Base-by-base conservation (phyloP, 108 stramenopile species). In the Epipyxis sp. region DNA sequence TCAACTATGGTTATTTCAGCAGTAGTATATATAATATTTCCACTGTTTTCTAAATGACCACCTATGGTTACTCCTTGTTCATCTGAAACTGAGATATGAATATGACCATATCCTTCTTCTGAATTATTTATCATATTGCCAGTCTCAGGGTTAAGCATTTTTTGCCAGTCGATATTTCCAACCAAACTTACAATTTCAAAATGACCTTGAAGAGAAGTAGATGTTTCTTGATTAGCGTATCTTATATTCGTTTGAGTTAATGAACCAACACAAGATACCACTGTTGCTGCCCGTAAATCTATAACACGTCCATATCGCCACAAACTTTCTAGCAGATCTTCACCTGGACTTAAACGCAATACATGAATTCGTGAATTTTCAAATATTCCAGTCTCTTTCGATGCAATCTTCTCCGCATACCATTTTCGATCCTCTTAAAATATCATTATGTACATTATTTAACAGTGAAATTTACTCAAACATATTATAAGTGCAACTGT, bases 121-220 rank as follows among this genome's bases (percentile, higher is more conserved):
- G 46, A 50, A 67, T 67, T 13, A 20, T 67, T 43, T n/a, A n/a
- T n/a, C 20, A 57, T 57, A 57, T 57, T 57, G 54, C 16, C 16
- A 16, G 54, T 25, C 25, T 16, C 54, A 16, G 3, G 3, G 25
- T 65, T 3, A 35, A 32, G 34, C 6, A 42, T 39, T 27, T 74
- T 6, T 57, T 74, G 71, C 10, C 40, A 74, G 50, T 74, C 71
- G 6, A 74, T 32, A 13, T 35, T 27, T 27, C 71, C 71, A 3
- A 74, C 71, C 10, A 74, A 37, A 6, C 13, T 35, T 3, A 74
- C 71, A 42, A 74, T 74, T 74, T 74, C 71, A 42, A 74, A 74
- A 74, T 46, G 71, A 6, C 71, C 71, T 6, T 3, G 40, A 13
- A 74, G 25, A 57, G 42, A 27, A 54, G 71, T 74, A 6, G 42